Conservation (phyloP, 345 rosid genomes). For the Nephelium lappaceum region DNA sequence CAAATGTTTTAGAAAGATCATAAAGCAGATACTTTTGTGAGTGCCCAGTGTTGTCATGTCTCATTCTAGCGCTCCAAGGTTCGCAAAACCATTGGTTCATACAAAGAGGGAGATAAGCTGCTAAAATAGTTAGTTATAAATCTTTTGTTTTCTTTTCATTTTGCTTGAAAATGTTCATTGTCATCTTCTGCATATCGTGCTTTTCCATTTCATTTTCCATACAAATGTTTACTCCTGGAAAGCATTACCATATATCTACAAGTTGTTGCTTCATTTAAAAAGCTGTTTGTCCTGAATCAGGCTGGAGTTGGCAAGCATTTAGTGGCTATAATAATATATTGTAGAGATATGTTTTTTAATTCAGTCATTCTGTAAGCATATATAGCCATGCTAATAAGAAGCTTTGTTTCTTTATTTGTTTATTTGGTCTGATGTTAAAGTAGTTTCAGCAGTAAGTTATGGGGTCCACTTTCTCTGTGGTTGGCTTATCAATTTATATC, state of each 20-base stretch:
- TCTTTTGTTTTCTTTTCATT: slow-evolving; percentile 11
- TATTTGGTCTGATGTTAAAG: slow-evolving; percentile 1
- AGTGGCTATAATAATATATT: slow-evolving; percentile 18
- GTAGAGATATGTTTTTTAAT: neutral
- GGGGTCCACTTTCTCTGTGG: neutral
- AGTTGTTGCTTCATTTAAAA: slow-evolving; percentile 7
- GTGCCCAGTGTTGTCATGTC: slow-evolving; percentile 36
- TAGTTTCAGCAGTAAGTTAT: neutral
- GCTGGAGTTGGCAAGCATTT: slow-evolving; percentile 22
- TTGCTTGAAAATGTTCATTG: slow-evolving; percentile 7
- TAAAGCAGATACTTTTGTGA: slow-evolving; percentile 27
- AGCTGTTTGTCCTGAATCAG: slow-evolving; percentile 8
- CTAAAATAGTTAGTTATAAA: slow-evolving; percentile 1
- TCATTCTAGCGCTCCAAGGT: slow-evolving; percentile 10
- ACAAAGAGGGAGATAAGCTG: slow-evolving; percentile 28
- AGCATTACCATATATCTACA: slow-evolving; percentile 4
- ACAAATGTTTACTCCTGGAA: slow-evolving; percentile 10
- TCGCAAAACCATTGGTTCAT: slow-evolving; percentile 33
- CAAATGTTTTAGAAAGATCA: slow-evolving; percentile 10
- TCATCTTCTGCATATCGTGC: slow-evolving; percentile 7
- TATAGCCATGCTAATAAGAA: neutral
- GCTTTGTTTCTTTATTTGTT: neutral
- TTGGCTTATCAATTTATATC: neutral
- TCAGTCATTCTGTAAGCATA: neutral
- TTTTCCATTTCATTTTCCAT: neutral